A percentile compares a stretch with the other conserved stretches of the same genome.
phyloP scores from a whole-genome alignment of 2,329 filamentous ascomycete genomes.

The Parascedosporium putredinis region DNA sequence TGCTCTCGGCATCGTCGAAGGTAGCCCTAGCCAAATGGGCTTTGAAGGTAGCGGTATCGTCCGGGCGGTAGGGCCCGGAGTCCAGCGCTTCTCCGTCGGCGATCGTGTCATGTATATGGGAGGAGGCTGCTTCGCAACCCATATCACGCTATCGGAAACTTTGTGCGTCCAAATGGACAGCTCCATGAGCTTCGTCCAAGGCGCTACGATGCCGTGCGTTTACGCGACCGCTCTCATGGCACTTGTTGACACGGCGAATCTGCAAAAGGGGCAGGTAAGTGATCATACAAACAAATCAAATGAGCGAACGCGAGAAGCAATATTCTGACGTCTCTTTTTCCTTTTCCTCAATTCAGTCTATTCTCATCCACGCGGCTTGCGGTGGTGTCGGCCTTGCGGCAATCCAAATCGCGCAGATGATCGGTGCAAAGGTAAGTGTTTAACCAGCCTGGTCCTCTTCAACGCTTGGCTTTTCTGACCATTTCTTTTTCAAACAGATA shows the following conservation, averaged over 20 bases:
- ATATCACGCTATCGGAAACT: constrained; percentile 15
- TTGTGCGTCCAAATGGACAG: constrained; percentile 23
- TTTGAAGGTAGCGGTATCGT: constrained; percentile 22
- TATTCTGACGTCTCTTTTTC: too few relatives aligned
- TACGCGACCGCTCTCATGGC: constrained; percentile 23
- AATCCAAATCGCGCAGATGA: constrained; percentile 18
- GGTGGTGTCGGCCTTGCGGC: constrained; percentile 25
- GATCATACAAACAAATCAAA: constrained; percentile 11
- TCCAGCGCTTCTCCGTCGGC: constrained; percentile 21
- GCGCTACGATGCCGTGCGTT: constrained; percentile 24
- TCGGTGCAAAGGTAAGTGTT: constrained; percentile 21
- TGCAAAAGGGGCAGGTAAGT: constrained; percentile 16
- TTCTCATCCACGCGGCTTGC: constrained; percentile 24
- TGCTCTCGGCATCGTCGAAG: too few relatives aligned
- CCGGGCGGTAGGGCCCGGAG: constrained; percentile 17
- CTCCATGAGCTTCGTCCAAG: constrained; percentile 23
- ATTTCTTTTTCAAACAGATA: too few relatives aligned
- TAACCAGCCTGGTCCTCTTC: too few relatives aligned
- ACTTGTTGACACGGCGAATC: constrained; percentile 19
- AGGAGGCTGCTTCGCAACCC: constrained; percentile 18
- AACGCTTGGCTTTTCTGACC: too few relatives aligned
- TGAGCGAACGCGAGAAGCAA: too few relatives aligned
- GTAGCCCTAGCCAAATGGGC: too few relatives aligned
- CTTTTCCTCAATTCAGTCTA: constrained; percentile 8
- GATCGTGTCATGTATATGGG: constrained; percentile 20